A percentile compares a stretch with the other conserved stretches of the same genome.
phyloP scores from a whole-genome alignment of 805 yeast genomes.

The Phaffomyces opuntiae region DNA sequence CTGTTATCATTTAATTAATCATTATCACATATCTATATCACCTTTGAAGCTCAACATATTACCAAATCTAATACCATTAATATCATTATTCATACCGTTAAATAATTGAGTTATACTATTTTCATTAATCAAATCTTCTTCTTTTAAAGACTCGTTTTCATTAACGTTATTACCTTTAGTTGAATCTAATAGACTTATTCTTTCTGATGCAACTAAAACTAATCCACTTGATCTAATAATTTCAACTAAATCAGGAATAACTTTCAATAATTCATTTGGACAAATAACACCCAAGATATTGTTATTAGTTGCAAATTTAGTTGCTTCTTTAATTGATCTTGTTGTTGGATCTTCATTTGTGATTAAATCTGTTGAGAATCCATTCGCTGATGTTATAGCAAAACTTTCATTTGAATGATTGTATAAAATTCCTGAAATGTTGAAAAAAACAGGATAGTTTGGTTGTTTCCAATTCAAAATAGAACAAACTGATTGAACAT shows the following conservation, averaged over 20 bases:
- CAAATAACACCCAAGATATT: constrained; percentile 81
- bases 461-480: constrained; percentile 98
- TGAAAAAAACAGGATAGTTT: constrained; percentile 87
- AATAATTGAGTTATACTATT: background rate
- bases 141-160: background rate
- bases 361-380: constrained; percentile 23
- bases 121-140: background rate
- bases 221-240: constrained; percentile 76
- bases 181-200: constrained; percentile 10
- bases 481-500: constrained; percentile 86
- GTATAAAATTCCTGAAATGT: constrained; percentile 59
- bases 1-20: background rate
- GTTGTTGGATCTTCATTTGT: constrained; percentile 37
- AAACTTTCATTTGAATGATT: constrained; percentile 24
- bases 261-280: constrained; percentile 58
- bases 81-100: constrained; percentile 18
- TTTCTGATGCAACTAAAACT: constrained; percentile 64
- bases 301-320: constrained; percentile 71
- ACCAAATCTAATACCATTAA: constrained; percentile 62
- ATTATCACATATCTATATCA: constrained; percentile 37
- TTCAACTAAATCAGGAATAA: constrained; percentile 72
- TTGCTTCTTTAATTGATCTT: constrained; percentile 74
- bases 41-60: constrained; percentile 64
- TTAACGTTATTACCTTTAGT: background rate
- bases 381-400: constrained; percentile 35